These are phyloP conservation scores for Rhypophila decipiens DNA, from an alignment of 495 filamentous ascomycete species.

Conservation along the genomic window DNA sequence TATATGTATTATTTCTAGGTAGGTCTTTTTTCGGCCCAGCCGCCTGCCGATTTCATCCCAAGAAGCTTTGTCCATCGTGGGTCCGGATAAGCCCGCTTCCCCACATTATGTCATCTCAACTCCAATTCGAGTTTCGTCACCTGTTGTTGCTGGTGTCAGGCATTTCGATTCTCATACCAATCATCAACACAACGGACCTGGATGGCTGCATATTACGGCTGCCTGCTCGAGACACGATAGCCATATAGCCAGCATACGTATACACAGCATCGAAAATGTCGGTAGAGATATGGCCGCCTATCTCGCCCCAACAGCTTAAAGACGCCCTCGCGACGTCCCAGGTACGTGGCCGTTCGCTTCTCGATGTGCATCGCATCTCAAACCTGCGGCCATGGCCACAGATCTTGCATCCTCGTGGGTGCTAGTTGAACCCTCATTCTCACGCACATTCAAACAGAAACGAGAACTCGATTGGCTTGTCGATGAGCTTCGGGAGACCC, in stretches of 20 bases:
- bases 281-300: slow-evolving; percentile 69
- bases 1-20: too few relatives aligned
- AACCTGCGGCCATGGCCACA: neutral
- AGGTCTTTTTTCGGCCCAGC: too few relatives aligned
- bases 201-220: slow-evolving; percentile 23
- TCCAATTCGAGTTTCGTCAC: neutral
- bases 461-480: slow-evolving; percentile 87
- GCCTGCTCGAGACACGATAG: slow-evolving; percentile 18
- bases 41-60: neutral
- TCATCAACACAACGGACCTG: neutral
- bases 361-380: neutral
- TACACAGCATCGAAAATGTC: slow-evolving; percentile 49
- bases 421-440: slow-evolving; percentile 19
- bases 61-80: neutral
- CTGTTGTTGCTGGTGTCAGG: neutral
- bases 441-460: slow-evolving; percentile 51
- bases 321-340: slow-evolving; percentile 60
- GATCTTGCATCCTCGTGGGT: slow-evolving; percentile 25
- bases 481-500: slow-evolving; percentile 65
- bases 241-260: slow-evolving; percentile 8
- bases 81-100: neutral
- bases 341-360: slow-evolving; percentile 36
- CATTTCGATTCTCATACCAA: too few relatives aligned
- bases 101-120: neutral
- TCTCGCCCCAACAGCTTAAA: slow-evolving; percentile 57